Conservation (phyloP, 1,139 yeast genomes). For the Suhomyces anneliseae region DNA sequence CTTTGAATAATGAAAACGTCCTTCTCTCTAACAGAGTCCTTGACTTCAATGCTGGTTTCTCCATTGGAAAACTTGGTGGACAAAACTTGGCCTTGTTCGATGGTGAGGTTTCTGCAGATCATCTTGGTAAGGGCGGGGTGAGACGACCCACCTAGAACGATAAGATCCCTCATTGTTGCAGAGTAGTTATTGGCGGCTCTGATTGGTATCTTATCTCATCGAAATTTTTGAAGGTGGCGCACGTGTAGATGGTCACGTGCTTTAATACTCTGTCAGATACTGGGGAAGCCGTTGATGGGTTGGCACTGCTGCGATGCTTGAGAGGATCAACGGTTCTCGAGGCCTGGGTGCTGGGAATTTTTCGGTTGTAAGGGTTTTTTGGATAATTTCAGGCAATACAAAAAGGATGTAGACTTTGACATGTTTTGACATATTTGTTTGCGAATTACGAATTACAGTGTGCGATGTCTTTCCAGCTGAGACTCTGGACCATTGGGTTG, state of each 20-base stretch:
- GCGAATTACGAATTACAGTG: too few species aligned
- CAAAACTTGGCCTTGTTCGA: constrained; percentile 58
- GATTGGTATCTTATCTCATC: constrained; percentile 2
- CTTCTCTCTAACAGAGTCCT: constrained; percentile 87
- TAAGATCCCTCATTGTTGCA: constrained; percentile 62
- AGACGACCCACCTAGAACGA: constrained; percentile 76
- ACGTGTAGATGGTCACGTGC: constrained; percentile 1
- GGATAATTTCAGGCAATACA: too few species aligned
- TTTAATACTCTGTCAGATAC: too few species aligned
- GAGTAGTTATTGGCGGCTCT: not conserved
- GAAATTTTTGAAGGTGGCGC: constrained; percentile 5
- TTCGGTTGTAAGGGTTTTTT: too few species aligned
- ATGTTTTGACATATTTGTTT: too few species aligned
- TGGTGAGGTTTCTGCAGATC: constrained; percentile 63
- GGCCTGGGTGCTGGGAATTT: too few species aligned
- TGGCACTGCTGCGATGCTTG: too few species aligned
- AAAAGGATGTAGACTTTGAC: too few species aligned
- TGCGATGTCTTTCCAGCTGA: too few species aligned
- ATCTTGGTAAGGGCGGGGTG: constrained; percentile 63
- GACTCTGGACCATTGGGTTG: too few species aligned
- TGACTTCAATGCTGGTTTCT: constrained; percentile 82
- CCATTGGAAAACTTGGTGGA: constrained; percentile 73
- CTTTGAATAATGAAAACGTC: constrained; percentile 85
- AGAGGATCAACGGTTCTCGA: too few species aligned
- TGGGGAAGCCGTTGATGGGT: not conserved